Evolutionary conservation across 768 basidiomycete species (phyloP).

Genomic region (Leccinum boreale): DNA sequence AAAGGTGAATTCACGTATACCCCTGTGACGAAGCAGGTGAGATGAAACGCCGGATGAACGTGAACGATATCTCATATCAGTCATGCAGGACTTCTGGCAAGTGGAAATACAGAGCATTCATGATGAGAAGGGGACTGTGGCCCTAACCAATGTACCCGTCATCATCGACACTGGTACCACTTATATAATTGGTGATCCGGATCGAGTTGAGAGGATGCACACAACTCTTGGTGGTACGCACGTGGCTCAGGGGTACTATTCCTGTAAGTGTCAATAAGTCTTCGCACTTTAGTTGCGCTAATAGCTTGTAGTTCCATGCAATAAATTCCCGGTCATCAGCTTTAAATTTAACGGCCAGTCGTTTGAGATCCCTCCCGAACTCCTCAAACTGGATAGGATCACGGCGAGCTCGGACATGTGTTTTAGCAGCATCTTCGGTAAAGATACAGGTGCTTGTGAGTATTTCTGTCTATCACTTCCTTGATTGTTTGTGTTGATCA

Average conservation of each 20-base stretch:
- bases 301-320: not conserved
- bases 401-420: not conserved
- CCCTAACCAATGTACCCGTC: not conserved
- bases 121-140: not conserved
- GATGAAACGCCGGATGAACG: not conserved
- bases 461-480: not conserved
- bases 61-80: not conserved
- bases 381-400: not conserved
- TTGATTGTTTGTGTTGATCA: not conserved
- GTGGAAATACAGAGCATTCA: not conserved
- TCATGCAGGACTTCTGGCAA: not conserved
- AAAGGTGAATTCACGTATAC: not conserved
- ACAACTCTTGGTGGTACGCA: not conserved
- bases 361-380: not conserved
- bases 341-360: not conserved
- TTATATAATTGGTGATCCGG: not conserved
- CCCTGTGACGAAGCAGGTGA: not conserved
- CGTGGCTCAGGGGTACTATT: not conserved
- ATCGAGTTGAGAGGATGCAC: not conserved
- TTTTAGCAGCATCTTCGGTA: not conserved
- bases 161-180: not conserved
- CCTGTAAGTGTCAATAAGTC: not conserved
- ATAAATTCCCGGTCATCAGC: not conserved
- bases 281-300: not conserved
- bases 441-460: not conserved